Base-by-base conservation (phyloP, 2,329 filamentous ascomycete species). In the Pestalotiopsis fici region DNA sequence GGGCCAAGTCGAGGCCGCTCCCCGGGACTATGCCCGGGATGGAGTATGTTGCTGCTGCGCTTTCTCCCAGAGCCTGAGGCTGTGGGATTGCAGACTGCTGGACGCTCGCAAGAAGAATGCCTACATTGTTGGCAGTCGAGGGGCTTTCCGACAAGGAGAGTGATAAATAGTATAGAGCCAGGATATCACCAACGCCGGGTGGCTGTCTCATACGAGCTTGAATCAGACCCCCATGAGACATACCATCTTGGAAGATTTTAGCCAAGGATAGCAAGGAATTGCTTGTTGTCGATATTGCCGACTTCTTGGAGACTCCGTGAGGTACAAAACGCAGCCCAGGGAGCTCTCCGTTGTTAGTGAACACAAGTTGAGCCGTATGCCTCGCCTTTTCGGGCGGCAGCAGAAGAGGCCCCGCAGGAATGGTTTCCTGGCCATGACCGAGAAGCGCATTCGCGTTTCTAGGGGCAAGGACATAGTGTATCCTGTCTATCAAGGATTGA, bases 81-180 rank as follows among this genome's bases (percentile, higher is more conserved):
- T 73, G 73, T 18, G 79, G 81, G 70, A 80, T 78, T 27, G 81
- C 79, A 9, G 82, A 77, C 73, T 97, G 94, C 75, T 97, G 96
- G 23, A 98, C 93, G 66, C 96, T 93, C 4, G 96, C 96, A n/a
- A 99, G 88, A 31, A 99, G 85, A 66, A 99, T 99, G 3, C 96
- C 96, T 13, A 99, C 95, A 77, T 99, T 99, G 77, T 99, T 99
- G 0, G 96, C 96, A 0, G 96, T 99, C 0, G 96, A 99, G 2
- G 96, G 96, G 74, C 96, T 98, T 60, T 96, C 95, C 71, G 98
- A 96, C 2, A 99, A 85, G 0, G 96, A 97, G 3, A 99, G 83
- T 0, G 96, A 99, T 2, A 99, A 85, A 75, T 99, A 99, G 78
- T 99, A 99, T 13, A 99, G 86, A 1, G 95, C 93, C 43, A 99